Evolutionary conservation across 345 rosid species (phyloP).

Genomic region (Brassica carinata): DNA sequence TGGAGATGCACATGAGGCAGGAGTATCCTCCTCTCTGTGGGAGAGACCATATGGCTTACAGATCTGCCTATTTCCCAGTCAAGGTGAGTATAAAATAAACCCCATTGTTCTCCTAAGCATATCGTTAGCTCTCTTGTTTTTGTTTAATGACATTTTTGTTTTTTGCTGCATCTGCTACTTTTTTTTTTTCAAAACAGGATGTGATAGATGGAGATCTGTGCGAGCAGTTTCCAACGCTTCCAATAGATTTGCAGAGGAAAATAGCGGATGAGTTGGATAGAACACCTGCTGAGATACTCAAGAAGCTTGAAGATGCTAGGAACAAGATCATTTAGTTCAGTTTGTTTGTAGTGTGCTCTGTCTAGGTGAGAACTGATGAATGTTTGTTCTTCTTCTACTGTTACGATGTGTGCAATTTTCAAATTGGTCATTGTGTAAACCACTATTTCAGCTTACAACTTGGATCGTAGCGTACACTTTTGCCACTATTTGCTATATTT

Average conservation of each 20-base stretch:
- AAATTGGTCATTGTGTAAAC: not conserved
- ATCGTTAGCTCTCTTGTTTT: not conserved
- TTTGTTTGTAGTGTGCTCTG: not conserved
- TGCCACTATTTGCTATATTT: no score
- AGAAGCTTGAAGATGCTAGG: constrained; percentile 93
- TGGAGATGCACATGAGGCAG: constrained; percentile 98
- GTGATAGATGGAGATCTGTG: constrained; percentile 98
- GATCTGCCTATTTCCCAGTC: constrained; percentile 97
- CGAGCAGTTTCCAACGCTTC: constrained; percentile 92
- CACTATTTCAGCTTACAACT: not conserved
- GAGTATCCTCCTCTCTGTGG: constrained; percentile 89
- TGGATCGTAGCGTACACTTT: no score
- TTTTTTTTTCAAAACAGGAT: constrained; percentile 56
- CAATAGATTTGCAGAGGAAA: constrained; percentile 84
- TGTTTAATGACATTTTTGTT: not conserved
- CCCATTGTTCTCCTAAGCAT: not conserved
- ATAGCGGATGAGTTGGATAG: constrained; percentile 95
- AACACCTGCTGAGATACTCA: constrained; percentile 93
- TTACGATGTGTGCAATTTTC: not conserved
- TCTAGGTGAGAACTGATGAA: not conserved
- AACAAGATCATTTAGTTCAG: constrained; percentile 64
- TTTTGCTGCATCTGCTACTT: not conserved
- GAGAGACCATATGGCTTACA: constrained; percentile 64
- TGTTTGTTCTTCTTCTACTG: not conserved
- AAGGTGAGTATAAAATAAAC: constrained; percentile 40